Base-by-base conservation (phyloP, 2,329 filamentous ascomycete species). In the Lecanicillium sp. region DNA sequence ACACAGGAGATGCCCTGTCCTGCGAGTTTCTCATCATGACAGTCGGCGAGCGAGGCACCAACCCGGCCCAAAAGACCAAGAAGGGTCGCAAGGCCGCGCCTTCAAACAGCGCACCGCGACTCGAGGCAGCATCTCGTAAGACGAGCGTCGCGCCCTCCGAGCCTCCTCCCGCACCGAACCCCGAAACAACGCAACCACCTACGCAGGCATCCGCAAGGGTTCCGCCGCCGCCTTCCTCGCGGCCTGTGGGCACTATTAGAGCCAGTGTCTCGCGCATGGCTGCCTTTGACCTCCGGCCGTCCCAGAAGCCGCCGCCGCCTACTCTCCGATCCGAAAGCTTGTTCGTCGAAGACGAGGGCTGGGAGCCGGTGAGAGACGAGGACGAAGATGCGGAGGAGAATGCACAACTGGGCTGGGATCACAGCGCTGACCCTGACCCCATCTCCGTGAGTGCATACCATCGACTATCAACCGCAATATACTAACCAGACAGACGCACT, bases 11-110 rank as follows among this genome's bases (percentile, higher is more conserved):
- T 50, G 85, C 83, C 27, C 72, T 90, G 26, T 67, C 78, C 30
- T 87, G 83, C 63, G 84, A 90, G 54, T 90, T 90, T 56, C 84
- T 89, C 36, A 75, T 91, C 51, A 90, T 90, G 86, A 91, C 87
- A 1, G 81, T 86, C 8, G 87, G 86, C 12, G 85, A 89, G 55
- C 72, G 74, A 50, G 71, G 72, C 44, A 73, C 67, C 23, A 74
- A 72, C 38, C 63, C 70, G 5, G 63, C 62, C 10, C 73, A 73
- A 51, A 76, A 71, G 58, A 69, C 68, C 37, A 77, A 71, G 53
- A 77, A 70, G 51, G 61, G 65, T 0, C 63, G 65, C 38, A 77
- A 72, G 54, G 62, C 63, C 24, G 59, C 64, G 19, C 57, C 62
- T 12, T 61, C 59, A 43, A 56, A 45, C 15, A 55, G 55, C 7